Evolutionary conservation across 352 stramenopile species (phyloP), one percentile per base, ranked within the genome.

Genomic region (Globisporangium takayamanum): DNA sequence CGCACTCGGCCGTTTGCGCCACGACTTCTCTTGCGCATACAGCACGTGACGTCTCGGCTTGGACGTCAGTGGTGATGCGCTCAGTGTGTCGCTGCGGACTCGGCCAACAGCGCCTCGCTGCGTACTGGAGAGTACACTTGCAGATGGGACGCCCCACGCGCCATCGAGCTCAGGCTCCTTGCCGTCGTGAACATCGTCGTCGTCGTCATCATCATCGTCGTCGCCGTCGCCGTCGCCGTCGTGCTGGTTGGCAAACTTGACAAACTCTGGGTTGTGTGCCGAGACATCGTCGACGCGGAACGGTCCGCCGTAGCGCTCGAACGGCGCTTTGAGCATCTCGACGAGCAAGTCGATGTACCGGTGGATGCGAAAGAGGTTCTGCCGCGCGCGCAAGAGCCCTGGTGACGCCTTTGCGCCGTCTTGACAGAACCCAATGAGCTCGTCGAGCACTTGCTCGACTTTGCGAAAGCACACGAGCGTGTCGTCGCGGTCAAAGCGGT

Each of bases 301-400:
- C 20, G 78, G 80, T 3, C 80, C 80, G 14, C 78, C 76, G 48
- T 80, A 89, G 4, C 56, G 62, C 51, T 72, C 53, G 59, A 91
- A 88, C 8, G 80, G 76, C 26, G 76, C 71, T 55, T 86, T 85
- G 33, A 87, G 74, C 69, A 89, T 84, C 42, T 73, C 64, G 47
- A 88, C 60, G 12, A 91, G 59, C 1, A 89, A 20, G 12, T 86
- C 78, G 25, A 91, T 83, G 51, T 81, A 91, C 10, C 68, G 62
- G 45, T 91, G 76, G 15, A 63, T 76, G 14, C 73, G 68, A 39
- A 89, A 85, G 28, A 89, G 67, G 50, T 67, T 73, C 36, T 87
- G 78, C 0, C 78, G 73, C 18, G 53, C 62, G 58, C 65, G 68
- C 33, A 78, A 55, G 22, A 74, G 60, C 3, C 59, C 58, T 30